phyloP scores from a whole-genome alignment of 2,329 filamentous ascomycete genomes.

The Alternaria gansuensis region DNA sequence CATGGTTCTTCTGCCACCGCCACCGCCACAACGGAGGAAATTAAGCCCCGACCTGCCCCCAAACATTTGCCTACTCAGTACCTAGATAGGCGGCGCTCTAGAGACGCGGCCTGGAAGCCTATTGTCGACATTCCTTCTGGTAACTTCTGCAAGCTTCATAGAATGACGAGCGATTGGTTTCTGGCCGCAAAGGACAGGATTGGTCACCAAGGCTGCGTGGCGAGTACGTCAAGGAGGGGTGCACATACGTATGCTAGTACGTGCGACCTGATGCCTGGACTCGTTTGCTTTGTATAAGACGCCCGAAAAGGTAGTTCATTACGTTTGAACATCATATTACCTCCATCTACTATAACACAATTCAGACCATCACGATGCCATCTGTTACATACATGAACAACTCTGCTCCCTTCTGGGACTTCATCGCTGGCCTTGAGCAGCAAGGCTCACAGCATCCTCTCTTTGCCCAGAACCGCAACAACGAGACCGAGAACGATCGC shows the following conservation, averaged over 20 bases:
- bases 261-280: slow-evolving; percentile 44
- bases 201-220: slow-evolving; percentile 32
- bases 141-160: slow-evolving; percentile 31
- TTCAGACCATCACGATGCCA: slow-evolving; percentile 55
- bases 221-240: slow-evolving; percentile 26
- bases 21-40: slow-evolving; percentile 39
- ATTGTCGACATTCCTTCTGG: slow-evolving; percentile 35
- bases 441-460: slow-evolving; percentile 57
- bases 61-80: slow-evolving; percentile 30
- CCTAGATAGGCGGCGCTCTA: slow-evolving; percentile 23
- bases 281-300: slow-evolving; percentile 37
- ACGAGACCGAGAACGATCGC: slow-evolving; percentile 36
- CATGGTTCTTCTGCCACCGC: slow-evolving; percentile 22
- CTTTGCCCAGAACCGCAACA: slow-evolving; percentile 52
- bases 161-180: slow-evolving; percentile 32
- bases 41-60: slow-evolving; percentile 25
- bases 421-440: slow-evolving; percentile 61
- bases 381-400: slow-evolving; percentile 64
- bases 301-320: slow-evolving; percentile 21
- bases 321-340: slow-evolving; percentile 20
- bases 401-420: slow-evolving; percentile 65
- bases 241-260: slow-evolving; percentile 43
- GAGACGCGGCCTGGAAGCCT: slow-evolving; percentile 32
- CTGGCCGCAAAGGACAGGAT: slow-evolving; percentile 10
- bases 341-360: slow-evolving; percentile 17